Base-by-base conservation (phyloP, 176 grass and related monocot genomes). In the Aegilops tauschii region DNA sequence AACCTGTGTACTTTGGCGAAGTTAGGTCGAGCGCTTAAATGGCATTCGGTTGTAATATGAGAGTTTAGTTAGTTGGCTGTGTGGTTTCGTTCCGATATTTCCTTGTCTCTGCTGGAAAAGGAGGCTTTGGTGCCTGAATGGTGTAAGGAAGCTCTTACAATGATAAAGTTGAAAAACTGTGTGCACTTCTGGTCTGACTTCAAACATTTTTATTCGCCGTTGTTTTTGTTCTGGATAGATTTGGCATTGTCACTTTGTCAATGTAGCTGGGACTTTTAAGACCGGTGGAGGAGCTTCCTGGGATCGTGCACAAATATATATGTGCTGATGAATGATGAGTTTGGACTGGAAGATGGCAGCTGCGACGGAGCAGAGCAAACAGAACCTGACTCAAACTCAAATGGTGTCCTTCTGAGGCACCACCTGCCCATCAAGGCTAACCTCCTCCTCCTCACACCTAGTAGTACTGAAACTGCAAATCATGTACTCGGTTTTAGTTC, bases 1-100 rank as follows among this genome's bases (percentile, higher is more conserved):
- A 59, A 89, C 90, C 87, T 95, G 95, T 59, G 23, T 25, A 25
- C 23, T 25, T 13, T 0, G 12, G 45, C 4, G 45, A 49, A 49
- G 13, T 49, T 49, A 49, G 0, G 47, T 49, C 12, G 47, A 49
- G 1, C 47, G 47, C 47, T 49, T 49, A 14, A 49, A 14, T 1
- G 47, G 3, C 13, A 13, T 14, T 49, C 47, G 14, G 49, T 17
- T 52, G 49, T 6, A 52, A 52, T 0, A 0, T 52, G 49, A 52
- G 1, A 52, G 49, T 17, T 52, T 52, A 52, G 14, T 52, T 17
- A 17, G 49, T 52, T 52, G 49, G 49, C 1, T 61, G 20, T 9
- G 56, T 1, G 20, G 56, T 61, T n/a, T 61, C 20, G 0, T 61
- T 61, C 2, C 8, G 20, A 21, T 3, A n/a, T n/a, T 61, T n/a